Base-by-base conservation (phyloP, 1,284 basidiomycete species). In the Grifola frondosa region DNA sequence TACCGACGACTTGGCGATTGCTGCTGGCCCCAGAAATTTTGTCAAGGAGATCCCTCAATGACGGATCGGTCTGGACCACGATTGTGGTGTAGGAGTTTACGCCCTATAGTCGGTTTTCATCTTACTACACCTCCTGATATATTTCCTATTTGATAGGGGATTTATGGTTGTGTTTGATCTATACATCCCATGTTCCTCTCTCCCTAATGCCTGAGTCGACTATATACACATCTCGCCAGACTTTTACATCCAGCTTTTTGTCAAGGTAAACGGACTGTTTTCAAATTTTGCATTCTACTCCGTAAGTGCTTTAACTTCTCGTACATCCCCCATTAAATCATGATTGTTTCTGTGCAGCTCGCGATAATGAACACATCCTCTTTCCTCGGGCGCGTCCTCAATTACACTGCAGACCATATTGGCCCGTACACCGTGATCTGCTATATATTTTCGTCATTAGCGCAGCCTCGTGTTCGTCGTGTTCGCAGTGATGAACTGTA, bases 201-300 rank as follows among this genome's bases (percentile, higher is more conserved):
- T 12, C 23, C 9, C 12, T 21, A n/a, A 6, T 6, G 17, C 13
- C 5, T 19, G 15, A 10, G n/a, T n/a, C n/a, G n/a, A n/a, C 16
- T 21, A 21, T 6, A 9, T 21, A 16, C 10, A 34, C 19, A 21
- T 10, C 5, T 15, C 3, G 8, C 20, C 53, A 74, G 71, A 70
- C 52, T 77, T 77, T 54, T 78, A 77, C 56, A 57, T 78, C 7
- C 75, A 78, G 53, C 61, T 77, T 0, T 77, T 69, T 44, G 66
- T 73, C 5, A 52, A 71, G 6, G 52, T 65, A 31, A 63, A 71
- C 41, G 69, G 69, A 4, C 60, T 76, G 21, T 49, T 56, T 25
- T 46, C 61, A 15, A 57, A 52, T 5, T 56, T 72, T 5, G 69
- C 74, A 5, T 75, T 74, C 46, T 76, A 78, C 52, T 63, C 65